Evolutionary conservation across 192 early-diverging fungal species (phyloP), one percentile per base, ranked within the genome.

Genomic region (Funneliformis mosseae): DNA sequence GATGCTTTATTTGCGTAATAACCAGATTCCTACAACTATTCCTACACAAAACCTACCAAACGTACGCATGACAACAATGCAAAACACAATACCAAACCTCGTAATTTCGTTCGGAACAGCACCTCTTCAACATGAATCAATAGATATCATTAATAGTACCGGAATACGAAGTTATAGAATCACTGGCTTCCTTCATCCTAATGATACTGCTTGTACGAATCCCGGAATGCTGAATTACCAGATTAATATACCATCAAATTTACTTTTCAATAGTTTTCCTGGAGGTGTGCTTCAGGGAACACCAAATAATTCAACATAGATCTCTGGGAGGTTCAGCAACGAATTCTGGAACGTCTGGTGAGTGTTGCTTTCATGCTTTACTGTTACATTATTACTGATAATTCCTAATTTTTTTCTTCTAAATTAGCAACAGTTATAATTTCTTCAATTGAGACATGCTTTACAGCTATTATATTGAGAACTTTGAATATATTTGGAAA

Each of bases 61-160:
- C 45, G 11, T 4, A 10, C 45, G 7, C 45, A 46, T 46, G 45
- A 46, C 45, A 46, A 46, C 6, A 46, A 46, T 46, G 11, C 45
- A 46, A 46, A 46, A 46, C 9, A 79, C 67, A 16, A 48, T 48
- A 55, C 78, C 66, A 16, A 38, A 23, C 23, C n/a, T 70, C 78
- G 41, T 50, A 41, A 69, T 39, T 43, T 79, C 78, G 5, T 79
- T 79, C 71, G 78, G 78, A 21, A 79, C 78, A 70, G 66, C 78
- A 46, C 28, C 39, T 5, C 45, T 46, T 46, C 39, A 73, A 27
- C 78, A 48, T 59, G 18, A 14, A 18, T 38, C 48, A 39, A 27
- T 28, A 70, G 48, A 41, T 16, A 39, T 21, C 71, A 69, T 79
- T 79, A 38, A 45, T 25, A 71, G 39, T 33, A 70, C 21, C 55